Base-by-base conservation (phyloP, 208 protist genomes). In the Trichomonas tenax region DNA sequence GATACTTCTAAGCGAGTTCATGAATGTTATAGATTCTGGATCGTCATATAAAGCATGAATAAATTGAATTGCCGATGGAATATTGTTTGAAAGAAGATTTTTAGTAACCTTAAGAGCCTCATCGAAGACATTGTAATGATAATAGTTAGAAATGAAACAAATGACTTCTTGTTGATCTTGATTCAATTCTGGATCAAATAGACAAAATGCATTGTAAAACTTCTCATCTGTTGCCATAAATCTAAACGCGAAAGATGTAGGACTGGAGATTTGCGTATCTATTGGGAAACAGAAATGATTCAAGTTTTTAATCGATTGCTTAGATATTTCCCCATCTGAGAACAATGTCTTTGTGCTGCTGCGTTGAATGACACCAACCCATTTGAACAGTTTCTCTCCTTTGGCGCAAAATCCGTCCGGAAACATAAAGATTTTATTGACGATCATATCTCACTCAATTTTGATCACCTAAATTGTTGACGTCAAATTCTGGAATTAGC, bases 201-300 rank as follows among this genome's bases (percentile, higher is more conserved):
- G 86, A 38, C 86, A 93, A 51, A 93, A 93, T 48, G 45, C 86
- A 93, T 93, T 93, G 44, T 93, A 93, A 58, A 93, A 93, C 3
- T 58, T 93, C 6, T 40, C 44, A 51, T 93, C 36, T 51, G 86
- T 48, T 38, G 86, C 8, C 17, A 41, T 48, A 15, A 93, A 93
- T 58, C 86, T 41, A 51, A 93, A 93, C 2, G 36, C 44, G 46
- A 93, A 93, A 11, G 26, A 34, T 15, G 46, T 41, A 8, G 86
- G 44, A 8, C 44, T 41, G 0, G 86, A n/a, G 6, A 93, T 93
- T 51, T 8, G 86, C 8, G 17, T 8, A 23, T 51, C 44, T 6
- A 36, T 93, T 51, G 86, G 86, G 51, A 38, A 93, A 93, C 40
- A 93, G 51, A 93, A 93, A n/a, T 93, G 86, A 51, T 34, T 38